A percentile compares a stretch with the other conserved stretches of the same genome.
phyloP scores from a whole-genome alignment of 768 basidiomycete species.

The Lactifluus pinguis region DNA sequence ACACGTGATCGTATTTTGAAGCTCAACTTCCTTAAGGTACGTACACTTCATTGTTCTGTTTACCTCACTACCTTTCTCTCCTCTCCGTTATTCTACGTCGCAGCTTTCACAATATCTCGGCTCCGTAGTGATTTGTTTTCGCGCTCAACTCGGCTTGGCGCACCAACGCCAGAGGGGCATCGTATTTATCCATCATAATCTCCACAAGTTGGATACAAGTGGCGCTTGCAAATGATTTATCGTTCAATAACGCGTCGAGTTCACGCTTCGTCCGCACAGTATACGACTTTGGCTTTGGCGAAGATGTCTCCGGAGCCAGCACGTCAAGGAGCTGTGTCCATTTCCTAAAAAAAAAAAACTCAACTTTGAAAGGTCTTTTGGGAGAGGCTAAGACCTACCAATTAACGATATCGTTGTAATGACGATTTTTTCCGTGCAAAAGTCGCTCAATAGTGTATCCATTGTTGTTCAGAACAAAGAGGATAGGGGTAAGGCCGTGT shows the following conservation, averaged over 20 bases:
- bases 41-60: neutral
- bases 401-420: slow-evolving; percentile 79
- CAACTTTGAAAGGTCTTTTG: neutral
- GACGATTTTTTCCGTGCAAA: slow-evolving; percentile 57
- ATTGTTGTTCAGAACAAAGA: slow-evolving; percentile 74
- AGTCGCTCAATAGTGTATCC: slow-evolving; percentile 86
- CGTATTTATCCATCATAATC: slow-evolving; percentile 62
- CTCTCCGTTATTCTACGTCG: neutral
- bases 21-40: too few species aligned
- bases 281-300: slow-evolving; percentile 48
- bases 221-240: slow-evolving; percentile 50
- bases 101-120: neutral
- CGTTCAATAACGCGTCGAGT: slow-evolving; percentile 56
- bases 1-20: neutral
- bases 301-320: slow-evolving; percentile 42
- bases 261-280: slow-evolving; percentile 59
- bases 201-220: slow-evolving; percentile 73
- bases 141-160: slow-evolving; percentile 47
- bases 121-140: slow-evolving; percentile 39
- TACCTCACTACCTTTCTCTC: neutral
- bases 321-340: slow-evolving; percentile 57
- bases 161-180: slow-evolving; percentile 60
- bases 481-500: slow-evolving; percentile 63
- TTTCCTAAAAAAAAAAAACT: slow-evolving; percentile 32
- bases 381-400: slow-evolving; percentile 36